These are phyloP conservation scores for Xylaria arbuscula DNA, from an alignment of 2,329 filamentous ascomycete genomes.

Conservation along the genomic window DNA sequence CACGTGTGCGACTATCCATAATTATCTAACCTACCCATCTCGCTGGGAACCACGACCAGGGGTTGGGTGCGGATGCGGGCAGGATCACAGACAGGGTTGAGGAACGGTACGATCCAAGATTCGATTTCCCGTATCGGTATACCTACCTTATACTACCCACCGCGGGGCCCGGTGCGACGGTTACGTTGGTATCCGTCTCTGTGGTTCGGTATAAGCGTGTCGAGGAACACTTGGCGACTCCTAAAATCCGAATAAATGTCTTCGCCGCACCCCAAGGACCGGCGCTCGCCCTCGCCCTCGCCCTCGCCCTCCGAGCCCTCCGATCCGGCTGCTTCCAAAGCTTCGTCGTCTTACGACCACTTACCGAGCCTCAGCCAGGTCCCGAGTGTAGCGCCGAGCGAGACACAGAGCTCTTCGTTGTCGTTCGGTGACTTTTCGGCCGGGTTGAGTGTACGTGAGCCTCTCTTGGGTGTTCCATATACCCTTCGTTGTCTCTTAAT, in stretches of 20 bases:
- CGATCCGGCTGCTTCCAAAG: slow-evolving; percentile 6
- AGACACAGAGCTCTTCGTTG: slow-evolving; percentile 31
- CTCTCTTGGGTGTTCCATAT: not conserved
- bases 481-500: too few species aligned
- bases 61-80: not conserved
- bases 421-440: slow-evolving; percentile 34
- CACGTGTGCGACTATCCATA: slow-evolving; percentile 16
- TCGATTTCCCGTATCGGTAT: not conserved
- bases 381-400: slow-evolving; percentile 29
- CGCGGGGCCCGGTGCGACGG: slow-evolving; percentile 3
- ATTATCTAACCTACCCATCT: slow-evolving; percentile 1
- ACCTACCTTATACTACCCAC: not conserved
- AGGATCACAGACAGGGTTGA: slow-evolving; percentile 15
- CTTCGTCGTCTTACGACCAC: slow-evolving; percentile 21
- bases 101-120: not conserved
- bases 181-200: slow-evolving; percentile 7
- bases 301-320: slow-evolving; percentile 7
- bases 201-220: slow-evolving; percentile 9
- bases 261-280: slow-evolving; percentile 17
- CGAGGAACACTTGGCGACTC: not conserved
- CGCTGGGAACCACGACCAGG: not conserved
- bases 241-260: slow-evolving; percentile 15
- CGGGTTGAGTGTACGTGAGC: slow-evolving; percentile 30
- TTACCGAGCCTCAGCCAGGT: slow-evolving; percentile 24
- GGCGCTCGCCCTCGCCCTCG: slow-evolving; percentile 18